Percentiles rank a stretch among this genome's conserved stretches.
phyloP scores from a whole-genome alignment of 306 rosid genomes.

The Ziziphus jujuba region DNA sequence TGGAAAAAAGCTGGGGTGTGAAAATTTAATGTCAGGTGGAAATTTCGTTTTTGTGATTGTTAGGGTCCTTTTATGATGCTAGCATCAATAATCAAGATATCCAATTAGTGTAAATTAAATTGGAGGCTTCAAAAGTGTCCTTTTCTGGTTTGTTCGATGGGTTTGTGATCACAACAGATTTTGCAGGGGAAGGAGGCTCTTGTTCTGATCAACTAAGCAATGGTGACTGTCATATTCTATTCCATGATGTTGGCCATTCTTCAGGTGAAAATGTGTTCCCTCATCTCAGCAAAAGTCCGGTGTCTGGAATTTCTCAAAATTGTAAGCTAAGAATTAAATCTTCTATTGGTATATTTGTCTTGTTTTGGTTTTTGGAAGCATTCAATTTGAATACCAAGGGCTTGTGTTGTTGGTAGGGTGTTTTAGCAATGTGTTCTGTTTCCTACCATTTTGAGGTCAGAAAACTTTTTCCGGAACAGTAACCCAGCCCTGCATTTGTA shows the following conservation, averaged over 20 bases:
- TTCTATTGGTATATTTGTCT: background rate
- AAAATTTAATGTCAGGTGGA: conserved; percentile 14
- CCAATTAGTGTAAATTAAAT: background rate
- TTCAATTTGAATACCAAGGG: no score
- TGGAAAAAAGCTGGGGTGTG: background rate
- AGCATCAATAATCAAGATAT: background rate
- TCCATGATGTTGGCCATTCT: background rate
- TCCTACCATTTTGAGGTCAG: no score
- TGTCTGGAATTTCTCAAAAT: conserved; percentile 9
- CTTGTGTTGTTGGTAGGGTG: no score
- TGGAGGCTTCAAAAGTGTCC: conserved; percentile 3
- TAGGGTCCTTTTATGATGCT: background rate
- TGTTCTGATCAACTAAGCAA: conserved; percentile 1
- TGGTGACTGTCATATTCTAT: conserved; percentile 13
- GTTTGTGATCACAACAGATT: conserved; percentile 1
- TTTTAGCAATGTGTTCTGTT: no score
- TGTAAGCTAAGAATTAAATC: conserved; percentile 7
- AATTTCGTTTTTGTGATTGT: background rate
- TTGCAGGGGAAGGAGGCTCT: conserved; percentile 12
- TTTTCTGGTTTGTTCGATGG: background rate
- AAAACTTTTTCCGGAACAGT: no score
- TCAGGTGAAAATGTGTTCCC: background rate
- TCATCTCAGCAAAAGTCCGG: conserved; percentile 7
- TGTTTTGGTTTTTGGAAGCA: background rate
- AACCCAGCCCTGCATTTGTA: no score